Base-by-base conservation (phyloP, 2,329 filamentous ascomycete genomes). In the Herpotrichia juniperi region DNA sequence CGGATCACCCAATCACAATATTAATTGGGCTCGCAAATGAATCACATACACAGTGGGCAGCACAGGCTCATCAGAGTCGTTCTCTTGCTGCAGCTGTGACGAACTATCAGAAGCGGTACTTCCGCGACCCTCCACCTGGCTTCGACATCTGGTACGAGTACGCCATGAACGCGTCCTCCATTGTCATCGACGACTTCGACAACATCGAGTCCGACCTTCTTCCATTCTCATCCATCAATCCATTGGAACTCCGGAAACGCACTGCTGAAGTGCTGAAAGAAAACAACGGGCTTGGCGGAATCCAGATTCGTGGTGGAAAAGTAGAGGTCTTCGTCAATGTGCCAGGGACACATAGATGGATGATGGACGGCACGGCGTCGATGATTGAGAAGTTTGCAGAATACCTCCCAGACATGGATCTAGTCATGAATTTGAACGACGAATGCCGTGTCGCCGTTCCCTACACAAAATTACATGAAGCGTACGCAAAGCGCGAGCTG, bases 351-450 rank as follows among this genome's bases (percentile, higher is more conserved):
- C 82, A 86, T 66, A 74, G 76, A 16, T 85, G 83, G 82, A 83
- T 85, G 79, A 73, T 86, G 8, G 77, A 82, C 26, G 82, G 82
- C 21, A 74, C 82, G 1, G 72, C 78, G 1, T 62, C 73, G 6
- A 83, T 87, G 74, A 82, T 87, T 26, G 73, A 77, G 30, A 74
- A 77, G 1, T 85, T 53, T 46, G 75, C 76, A 1, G 64, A 81
- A 49, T 75, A 78, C 57, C 74, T 87, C 25, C 84, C 84, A 0
- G 83, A 87, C 53, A 87, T 87, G 84, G 83, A 86, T 60, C 66
- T 87, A 31, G 83, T 81, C 0, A 81, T 87, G 70, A 87, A 87
- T 54, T 63, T 86, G n/a, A 84, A 86, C 53, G 83, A 86, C 56
- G 83, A 86, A 59, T 78, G 78, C 42, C 78, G 84, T 10, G 79